Evolutionary conservation across 768 basidiomycete genomes (phyloP).

Genomic region (Mycena galericulata): DNA sequence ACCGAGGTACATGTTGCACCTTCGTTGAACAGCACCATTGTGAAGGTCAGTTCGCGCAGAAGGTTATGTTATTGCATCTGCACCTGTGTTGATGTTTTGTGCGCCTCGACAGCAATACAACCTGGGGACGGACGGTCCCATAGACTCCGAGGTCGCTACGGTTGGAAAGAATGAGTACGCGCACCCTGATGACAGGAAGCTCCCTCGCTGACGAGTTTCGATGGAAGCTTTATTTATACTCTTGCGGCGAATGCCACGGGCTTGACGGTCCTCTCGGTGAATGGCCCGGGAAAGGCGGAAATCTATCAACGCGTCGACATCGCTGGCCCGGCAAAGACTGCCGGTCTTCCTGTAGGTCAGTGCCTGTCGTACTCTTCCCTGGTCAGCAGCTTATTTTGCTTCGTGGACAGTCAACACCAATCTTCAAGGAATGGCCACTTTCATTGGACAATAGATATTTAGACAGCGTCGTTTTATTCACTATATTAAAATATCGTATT

Average conservation of each 20-base stretch:
- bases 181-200: not conserved
- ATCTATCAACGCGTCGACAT: slow-evolving; percentile 39
- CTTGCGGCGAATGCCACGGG: slow-evolving; percentile 52
- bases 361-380: slow-evolving; percentile 39
- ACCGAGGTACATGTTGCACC: slow-evolving; percentile 36
- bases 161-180: slow-evolving; percentile 25
- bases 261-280: slow-evolving; percentile 53
- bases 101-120: slow-evolving; percentile 20
- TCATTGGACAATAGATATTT: slow-evolving; percentile 6
- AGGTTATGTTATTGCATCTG: not conserved
- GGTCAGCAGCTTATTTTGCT: slow-evolving; percentile 2
- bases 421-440: slow-evolving; percentile 34
- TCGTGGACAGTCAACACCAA: slow-evolving; percentile 10
- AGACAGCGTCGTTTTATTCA: no score
- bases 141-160: slow-evolving; percentile 22
- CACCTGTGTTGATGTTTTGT: no score
- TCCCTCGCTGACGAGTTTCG: not conserved
- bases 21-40: slow-evolving; percentile 23
- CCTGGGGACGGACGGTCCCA: slow-evolving; percentile 12
- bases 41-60: not conserved
- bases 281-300: slow-evolving; percentile 46
- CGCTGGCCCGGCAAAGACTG: slow-evolving; percentile 42
- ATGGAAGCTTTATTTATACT: slow-evolving; percentile 55
- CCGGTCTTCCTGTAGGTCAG: slow-evolving; percentile 41
- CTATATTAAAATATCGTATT: no score